These are phyloP conservation scores for Suillus subalutaceus DNA, from an alignment of 768 basidiomycete genomes.

Conservation along the genomic window DNA sequence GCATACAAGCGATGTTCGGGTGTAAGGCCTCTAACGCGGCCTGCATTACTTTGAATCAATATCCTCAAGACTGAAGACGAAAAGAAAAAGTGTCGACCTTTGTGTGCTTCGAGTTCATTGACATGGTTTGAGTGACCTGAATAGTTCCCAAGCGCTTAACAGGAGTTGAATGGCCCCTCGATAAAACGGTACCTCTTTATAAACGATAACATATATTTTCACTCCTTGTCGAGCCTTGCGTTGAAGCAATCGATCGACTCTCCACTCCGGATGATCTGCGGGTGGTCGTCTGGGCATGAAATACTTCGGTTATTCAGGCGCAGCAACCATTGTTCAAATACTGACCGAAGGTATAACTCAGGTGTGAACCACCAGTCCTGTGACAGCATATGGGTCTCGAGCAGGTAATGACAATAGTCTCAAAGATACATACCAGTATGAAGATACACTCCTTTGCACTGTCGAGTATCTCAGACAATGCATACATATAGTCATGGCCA, in stretches of 20 bases:
- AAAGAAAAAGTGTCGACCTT: constrained; percentile 46
- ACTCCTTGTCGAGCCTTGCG: constrained; percentile 93
- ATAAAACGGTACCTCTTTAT: constrained; percentile 74
- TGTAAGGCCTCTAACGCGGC: constrained; percentile 80
- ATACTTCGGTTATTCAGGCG: constrained; percentile 11
- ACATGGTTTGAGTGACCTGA: constrained; percentile 89
- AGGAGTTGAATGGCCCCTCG: neutral
- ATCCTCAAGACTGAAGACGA: neutral
- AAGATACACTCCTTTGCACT: constrained; percentile 83
- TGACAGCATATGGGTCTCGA: constrained; percentile 8
- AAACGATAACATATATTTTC: constrained; percentile 87
- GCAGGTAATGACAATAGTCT: neutral
- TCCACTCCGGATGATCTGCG: constrained; percentile 81
- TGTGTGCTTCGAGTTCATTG: constrained; percentile 84
- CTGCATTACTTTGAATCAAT: constrained; percentile 34
- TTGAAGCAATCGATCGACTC: constrained; percentile 82
- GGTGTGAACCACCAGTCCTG: constrained; percentile 96
- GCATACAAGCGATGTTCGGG: constrained; percentile 85
- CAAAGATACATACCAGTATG: constrained; percentile 60
- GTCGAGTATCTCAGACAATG: constrained; percentile 87
- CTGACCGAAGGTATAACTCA: constrained; percentile 82
- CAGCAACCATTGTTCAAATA: neutral
- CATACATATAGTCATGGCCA: constrained; percentile 97
- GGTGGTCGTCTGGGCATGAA: constrained; percentile 63
- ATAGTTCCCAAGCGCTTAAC: neutral